Conservation (phyloP, 192 early-diverging fungal genomes). For the Phycomyces blakesleeanus region DNA sequence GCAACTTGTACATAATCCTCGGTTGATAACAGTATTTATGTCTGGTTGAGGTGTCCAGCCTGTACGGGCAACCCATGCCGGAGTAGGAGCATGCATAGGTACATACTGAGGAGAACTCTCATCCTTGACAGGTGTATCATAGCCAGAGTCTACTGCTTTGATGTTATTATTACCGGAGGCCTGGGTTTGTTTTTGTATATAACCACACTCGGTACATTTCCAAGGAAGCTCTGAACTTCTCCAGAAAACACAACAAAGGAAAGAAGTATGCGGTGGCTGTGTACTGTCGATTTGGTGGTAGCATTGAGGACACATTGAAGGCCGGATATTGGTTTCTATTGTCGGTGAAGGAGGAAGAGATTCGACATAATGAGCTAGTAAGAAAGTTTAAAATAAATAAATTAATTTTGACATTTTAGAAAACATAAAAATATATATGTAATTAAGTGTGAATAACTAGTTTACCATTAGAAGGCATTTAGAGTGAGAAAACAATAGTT, state of each 20-base stretch:
- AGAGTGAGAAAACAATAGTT: too few relatives aligned
- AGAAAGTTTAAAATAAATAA: too few relatives aligned
- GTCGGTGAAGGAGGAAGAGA: not conserved
- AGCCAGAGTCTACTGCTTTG: not conserved
- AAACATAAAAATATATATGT: too few relatives aligned
- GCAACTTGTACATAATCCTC: not conserved
- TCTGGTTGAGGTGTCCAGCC: not conserved
- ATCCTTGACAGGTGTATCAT: not conserved
- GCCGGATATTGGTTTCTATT: not conserved
- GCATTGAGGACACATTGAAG: not conserved
- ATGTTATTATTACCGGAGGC: not conserved
- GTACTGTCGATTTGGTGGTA: not conserved
- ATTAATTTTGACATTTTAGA: too few relatives aligned
- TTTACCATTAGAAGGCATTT: too few relatives aligned
- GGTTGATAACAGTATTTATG: not conserved
- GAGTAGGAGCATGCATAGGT: not conserved
- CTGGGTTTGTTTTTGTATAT: not conserved
- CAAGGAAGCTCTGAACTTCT: not conserved
- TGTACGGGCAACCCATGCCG: not conserved
- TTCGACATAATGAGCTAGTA: too few relatives aligned
- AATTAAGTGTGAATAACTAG: too few relatives aligned
- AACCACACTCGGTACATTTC: too few relatives aligned
- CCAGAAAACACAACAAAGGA: constrained; percentile 1
- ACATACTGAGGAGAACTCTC: not conserved
- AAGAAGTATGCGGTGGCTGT: not conserved